phyloP scores from a whole-genome alignment of 1,139 yeast genomes.

The Pichia sp. region DNA sequence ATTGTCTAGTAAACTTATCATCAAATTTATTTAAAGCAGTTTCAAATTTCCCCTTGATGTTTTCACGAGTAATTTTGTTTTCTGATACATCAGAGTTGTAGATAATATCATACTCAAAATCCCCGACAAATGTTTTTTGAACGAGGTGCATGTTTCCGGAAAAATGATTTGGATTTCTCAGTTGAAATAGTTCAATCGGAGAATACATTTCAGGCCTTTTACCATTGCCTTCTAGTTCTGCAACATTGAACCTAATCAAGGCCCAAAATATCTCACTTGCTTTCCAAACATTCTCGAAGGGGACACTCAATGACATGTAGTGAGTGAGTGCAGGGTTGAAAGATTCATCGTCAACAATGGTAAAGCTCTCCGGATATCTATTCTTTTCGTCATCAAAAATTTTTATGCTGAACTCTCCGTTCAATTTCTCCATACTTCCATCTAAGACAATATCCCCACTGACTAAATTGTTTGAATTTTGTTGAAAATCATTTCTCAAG shows the following conservation, averaged over 20 bases:
- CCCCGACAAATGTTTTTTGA: slow-evolving; percentile 70
- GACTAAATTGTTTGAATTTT: slow-evolving; percentile 15
- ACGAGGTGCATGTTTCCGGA: slow-evolving; percentile 76
- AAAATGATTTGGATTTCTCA: slow-evolving; percentile 58
- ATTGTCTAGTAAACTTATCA: slow-evolving; percentile 50
- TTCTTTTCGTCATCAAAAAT: slow-evolving; percentile 47
- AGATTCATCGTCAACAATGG: slow-evolving; percentile 33
- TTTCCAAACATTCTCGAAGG: slow-evolving; percentile 71
- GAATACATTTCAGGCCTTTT: slow-evolving; percentile 32
- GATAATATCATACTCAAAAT: slow-evolving; percentile 70
- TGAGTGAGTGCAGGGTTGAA: slow-evolving; percentile 55
- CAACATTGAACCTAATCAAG: slow-evolving; percentile 62
- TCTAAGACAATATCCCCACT: slow-evolving; percentile 38
- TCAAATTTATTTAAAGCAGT: slow-evolving; percentile 42
- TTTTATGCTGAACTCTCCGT: slow-evolving; percentile 46
- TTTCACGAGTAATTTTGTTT: slow-evolving; percentile 36
- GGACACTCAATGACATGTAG: slow-evolving; percentile 65
- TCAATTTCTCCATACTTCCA: slow-evolving; percentile 56
- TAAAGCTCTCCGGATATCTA: slow-evolving; percentile 36
- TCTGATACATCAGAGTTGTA: slow-evolving; percentile 47
- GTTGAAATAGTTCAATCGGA: slow-evolving; percentile 47
- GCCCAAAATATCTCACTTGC: slow-evolving; percentile 74
- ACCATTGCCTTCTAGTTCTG: slow-evolving; percentile 38
- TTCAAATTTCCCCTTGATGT: slow-evolving; percentile 38
- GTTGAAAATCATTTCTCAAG: slow-evolving; percentile 23